Percentiles rank a stretch among this genome's conserved stretches.
phyloP scores from a whole-genome alignment of 2,329 filamentous ascomycete species.

The Fusarium chaquense region DNA sequence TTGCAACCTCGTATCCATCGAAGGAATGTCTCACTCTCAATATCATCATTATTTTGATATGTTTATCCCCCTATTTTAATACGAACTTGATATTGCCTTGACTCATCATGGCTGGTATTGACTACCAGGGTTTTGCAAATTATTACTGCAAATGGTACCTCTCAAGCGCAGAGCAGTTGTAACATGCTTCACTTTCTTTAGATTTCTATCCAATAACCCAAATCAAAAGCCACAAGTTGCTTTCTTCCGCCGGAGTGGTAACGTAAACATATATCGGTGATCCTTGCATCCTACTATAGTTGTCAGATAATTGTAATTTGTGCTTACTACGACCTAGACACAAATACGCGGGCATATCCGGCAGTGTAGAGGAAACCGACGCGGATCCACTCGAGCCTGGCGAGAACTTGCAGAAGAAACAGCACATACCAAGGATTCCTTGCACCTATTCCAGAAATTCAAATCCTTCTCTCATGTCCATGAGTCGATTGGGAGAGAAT shows the following conservation, averaged over 20 bases:
- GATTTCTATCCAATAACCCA: conserved; percentile 53
- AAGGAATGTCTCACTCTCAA: conserved; percentile 8
- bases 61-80: background rate
- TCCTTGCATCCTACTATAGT: conserved; percentile 30
- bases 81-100: background rate
- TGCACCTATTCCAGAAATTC: conserved; percentile 67
- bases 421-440: conserved; percentile 58
- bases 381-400: conserved; percentile 65
- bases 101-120: background rate
- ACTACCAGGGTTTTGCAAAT: conserved; percentile 2
- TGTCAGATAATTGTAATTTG: background rate
- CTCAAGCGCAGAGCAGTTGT: conserved; percentile 57
- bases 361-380: conserved; percentile 68
- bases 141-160: conserved; percentile 36
- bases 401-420: conserved; percentile 74
- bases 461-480: conserved; percentile 70
- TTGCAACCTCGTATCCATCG: background rate
- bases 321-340: conserved; percentile 52
- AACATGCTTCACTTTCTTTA: conserved; percentile 66
- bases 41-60: background rate
- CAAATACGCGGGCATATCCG: conserved; percentile 72
- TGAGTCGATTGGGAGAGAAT: conserved; percentile 64
- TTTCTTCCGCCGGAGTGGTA: conserved; percentile 70
- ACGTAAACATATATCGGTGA: conserved; percentile 71
- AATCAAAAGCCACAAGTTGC: conserved; percentile 63